Percentiles rank a stretch among this genome's conserved stretches.
These are phyloP conservation scores for Peronosclerospora sorghi DNA, from an alignment of 352 stramenopile species.

Conservation along the genomic window DNA sequence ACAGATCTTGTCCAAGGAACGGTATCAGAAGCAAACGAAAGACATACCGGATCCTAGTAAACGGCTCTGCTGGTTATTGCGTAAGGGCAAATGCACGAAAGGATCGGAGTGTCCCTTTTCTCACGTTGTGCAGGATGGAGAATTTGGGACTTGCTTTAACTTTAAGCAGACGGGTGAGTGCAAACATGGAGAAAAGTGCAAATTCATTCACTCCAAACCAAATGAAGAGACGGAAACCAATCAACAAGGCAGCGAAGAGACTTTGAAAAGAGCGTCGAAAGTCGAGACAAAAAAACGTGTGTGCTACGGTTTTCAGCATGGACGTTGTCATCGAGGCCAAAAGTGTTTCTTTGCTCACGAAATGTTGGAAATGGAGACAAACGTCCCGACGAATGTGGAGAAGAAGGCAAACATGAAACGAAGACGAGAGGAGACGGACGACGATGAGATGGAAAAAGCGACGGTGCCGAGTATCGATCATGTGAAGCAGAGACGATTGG, in stretches of 20 bases:
- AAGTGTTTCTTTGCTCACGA: constrained; percentile 58
- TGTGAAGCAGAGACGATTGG: not conserved
- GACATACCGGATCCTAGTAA: constrained; percentile 25
- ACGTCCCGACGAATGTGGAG: constrained; percentile 8
- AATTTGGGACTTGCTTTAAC: constrained; percentile 75
- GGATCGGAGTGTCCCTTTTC: constrained; percentile 60
- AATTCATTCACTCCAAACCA: constrained; percentile 40
- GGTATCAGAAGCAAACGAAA: constrained; percentile 43
- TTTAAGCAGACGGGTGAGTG: constrained; percentile 61
- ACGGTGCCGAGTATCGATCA: not conserved
- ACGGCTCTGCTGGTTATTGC: constrained; percentile 57
- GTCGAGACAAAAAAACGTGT: constrained; percentile 36
- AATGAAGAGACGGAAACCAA: constrained; percentile 4
- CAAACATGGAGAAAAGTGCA: constrained; percentile 62
- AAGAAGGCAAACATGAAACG: constrained; percentile 22
- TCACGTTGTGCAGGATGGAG: constrained; percentile 55
- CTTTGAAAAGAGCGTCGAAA: constrained; percentile 9
- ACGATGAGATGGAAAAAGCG: constrained; percentile 9
- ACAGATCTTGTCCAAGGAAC: constrained; percentile 58
- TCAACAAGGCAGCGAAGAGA: constrained; percentile 2
- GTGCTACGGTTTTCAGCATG: constrained; percentile 70
- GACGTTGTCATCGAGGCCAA: constrained; percentile 59
- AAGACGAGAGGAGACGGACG: constrained; percentile 13
- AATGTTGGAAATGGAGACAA: constrained; percentile 19
- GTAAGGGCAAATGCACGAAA: constrained; percentile 73